A percentile compares a stretch with the other conserved stretches of the same genome.
Evolutionary conservation across 208 protist species (phyloP).

Genomic region (Acanthamoeba lenticulata): DNA sequence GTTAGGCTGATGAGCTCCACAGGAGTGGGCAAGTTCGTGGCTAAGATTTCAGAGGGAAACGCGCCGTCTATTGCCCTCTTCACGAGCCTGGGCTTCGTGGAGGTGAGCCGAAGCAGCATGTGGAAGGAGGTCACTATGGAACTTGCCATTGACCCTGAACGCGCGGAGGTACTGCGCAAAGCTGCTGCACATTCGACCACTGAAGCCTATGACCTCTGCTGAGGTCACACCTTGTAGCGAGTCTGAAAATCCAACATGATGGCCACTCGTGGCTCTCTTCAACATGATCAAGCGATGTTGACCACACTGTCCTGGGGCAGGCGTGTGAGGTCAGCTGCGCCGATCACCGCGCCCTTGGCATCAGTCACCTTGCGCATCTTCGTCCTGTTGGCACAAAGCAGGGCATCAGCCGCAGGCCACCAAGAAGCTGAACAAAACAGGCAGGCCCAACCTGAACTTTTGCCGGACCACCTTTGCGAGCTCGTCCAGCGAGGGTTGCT

Average conservation of each 20-base stretch:
- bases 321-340: neutral
- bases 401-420: neutral
- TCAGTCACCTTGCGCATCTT: neutral
- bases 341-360: neutral
- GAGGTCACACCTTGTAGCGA: neutral
- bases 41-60: slow-evolving; percentile 43
- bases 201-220: neutral
- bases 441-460: neutral
- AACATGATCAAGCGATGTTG: neutral
- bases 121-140: slow-evolving; percentile 67
- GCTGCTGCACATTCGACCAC: neutral
- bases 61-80: slow-evolving; percentile 41
- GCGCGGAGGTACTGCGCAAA: neutral
- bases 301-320: neutral
- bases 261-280: neutral
- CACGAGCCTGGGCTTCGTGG: slow-evolving; percentile 13
- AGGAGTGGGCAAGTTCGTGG: slow-evolving; percentile 51
- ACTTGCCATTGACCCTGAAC: neutral
- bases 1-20: neutral
- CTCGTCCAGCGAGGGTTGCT: neutral
- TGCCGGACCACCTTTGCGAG: neutral
- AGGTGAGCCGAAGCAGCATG: slow-evolving; percentile 57
- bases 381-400: neutral
- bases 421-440: neutral
- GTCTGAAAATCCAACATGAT: neutral